A percentile compares a stretch with the other conserved stretches of the same genome.
Conservation (phyloP, 2,329 filamentous ascomycete species). For the Monosporascus sp. region DNA sequence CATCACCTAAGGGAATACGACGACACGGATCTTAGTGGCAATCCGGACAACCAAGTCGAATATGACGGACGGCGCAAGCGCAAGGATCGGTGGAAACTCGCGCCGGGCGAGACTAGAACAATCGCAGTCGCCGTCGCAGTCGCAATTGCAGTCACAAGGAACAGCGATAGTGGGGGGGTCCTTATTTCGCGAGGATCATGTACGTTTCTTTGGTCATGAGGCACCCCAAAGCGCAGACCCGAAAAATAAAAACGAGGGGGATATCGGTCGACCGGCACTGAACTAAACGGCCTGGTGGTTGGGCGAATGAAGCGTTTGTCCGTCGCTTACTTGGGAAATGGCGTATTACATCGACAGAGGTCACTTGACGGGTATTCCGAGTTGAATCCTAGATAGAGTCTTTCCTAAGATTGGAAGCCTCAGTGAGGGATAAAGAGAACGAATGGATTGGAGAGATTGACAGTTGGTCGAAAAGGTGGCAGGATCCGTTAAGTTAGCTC, state of each 20-base stretch:
- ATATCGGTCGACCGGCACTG: background rate
- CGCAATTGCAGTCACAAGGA: background rate
- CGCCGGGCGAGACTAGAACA: conserved; percentile 22
- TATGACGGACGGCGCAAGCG: background rate
- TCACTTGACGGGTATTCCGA: too few relatives aligned
- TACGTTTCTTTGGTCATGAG: background rate
- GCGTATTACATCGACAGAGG: too few relatives aligned
- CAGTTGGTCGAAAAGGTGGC: too few relatives aligned
- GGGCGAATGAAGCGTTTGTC: too few relatives aligned
- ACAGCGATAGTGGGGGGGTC: background rate
- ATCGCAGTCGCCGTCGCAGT: background rate
- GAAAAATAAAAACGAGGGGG: background rate
- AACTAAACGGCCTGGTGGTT: too few relatives aligned
- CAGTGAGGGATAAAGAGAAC: too few relatives aligned
- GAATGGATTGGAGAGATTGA: too few relatives aligned
- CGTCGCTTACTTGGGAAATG: too few relatives aligned
- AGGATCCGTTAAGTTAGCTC: too few relatives aligned
- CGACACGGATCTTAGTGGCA: conserved; percentile 9
- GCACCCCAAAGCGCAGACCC: background rate
- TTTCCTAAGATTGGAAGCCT: too few relatives aligned
- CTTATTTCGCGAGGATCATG: background rate
- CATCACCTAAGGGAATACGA: conserved; percentile 24
- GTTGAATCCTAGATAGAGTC: too few relatives aligned
- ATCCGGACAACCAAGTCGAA: conserved; percentile 1
- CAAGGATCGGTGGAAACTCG: conserved; percentile 12